A percentile compares a stretch with the other conserved stretches of the same genome.
Conservation (phyloP, 192 early-diverging fungal genomes). For the Cladochytrium replicatum region DNA sequence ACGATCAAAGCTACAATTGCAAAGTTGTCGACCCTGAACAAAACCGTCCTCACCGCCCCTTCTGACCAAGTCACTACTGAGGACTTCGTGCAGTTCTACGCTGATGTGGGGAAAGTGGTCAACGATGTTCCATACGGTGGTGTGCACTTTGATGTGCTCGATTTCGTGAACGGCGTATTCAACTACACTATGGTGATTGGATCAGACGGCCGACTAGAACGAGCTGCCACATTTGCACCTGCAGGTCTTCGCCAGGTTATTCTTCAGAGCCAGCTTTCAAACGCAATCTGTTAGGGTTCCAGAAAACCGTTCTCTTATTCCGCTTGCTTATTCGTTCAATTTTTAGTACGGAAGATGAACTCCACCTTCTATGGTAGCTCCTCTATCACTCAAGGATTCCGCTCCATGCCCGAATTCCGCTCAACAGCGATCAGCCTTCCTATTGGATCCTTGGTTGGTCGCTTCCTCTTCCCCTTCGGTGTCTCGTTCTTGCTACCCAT, state of each 20-base stretch:
- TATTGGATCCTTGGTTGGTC: conserved; percentile 43
- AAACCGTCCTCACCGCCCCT: conserved; percentile 1
- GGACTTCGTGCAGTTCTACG: conserved; percentile 9
- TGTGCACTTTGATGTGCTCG: conserved; percentile 38
- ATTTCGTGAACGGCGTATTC: conserved; percentile 32
- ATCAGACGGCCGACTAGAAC: conserved; percentile 27
- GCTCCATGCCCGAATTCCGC: conserved; percentile 46
- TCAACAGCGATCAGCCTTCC: conserved; percentile 38
- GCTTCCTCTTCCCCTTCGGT: conserved; percentile 61
- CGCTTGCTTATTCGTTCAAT: neutral
- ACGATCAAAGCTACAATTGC: conserved; percentile 5
- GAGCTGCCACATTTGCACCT: conserved; percentile 39
- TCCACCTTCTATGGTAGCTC: conserved; percentile 13
- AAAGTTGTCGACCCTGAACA: conserved; percentile 1
- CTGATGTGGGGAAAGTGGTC: conserved; percentile 27
- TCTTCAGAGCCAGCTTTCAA: conserved; percentile 29
- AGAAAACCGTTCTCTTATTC: too few relatives aligned
- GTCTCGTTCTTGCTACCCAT: conserved; percentile 61
- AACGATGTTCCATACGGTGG: conserved; percentile 46
- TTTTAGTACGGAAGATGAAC: conserved; percentile 24
- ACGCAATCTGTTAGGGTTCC: conserved; percentile 14
- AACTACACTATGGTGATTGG: conserved; percentile 46
- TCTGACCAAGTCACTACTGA: neutral
- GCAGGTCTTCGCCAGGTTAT: conserved; percentile 37
- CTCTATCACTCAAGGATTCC: conserved; percentile 52